These are phyloP conservation scores for Blastomyces emzantsi DNA, from an alignment of 2,329 filamentous ascomycete genomes.

Conservation along the genomic window DNA sequence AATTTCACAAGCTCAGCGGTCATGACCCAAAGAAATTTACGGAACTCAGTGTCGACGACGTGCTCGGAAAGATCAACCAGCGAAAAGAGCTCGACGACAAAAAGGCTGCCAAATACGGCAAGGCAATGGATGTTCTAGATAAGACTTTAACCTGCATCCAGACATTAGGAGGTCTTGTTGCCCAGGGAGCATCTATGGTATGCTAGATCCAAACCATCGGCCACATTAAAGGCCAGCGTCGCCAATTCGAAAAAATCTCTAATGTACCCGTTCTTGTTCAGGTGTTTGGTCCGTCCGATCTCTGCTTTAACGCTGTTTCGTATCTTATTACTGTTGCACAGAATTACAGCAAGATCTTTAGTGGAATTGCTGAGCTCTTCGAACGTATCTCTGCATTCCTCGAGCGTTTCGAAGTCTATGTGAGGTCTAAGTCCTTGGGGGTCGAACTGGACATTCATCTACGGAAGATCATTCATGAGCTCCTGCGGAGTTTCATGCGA, in stretches of 20 bases:
- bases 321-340: conserved; percentile 22
- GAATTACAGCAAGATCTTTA: conserved; percentile 25
- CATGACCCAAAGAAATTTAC: conserved; percentile 17
- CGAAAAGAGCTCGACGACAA: conserved; percentile 21
- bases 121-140: conserved; percentile 19
- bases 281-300: conserved; percentile 22
- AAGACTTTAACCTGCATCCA: conserved; percentile 21
- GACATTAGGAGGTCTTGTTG: conserved; percentile 20
- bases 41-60: conserved; percentile 18
- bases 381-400: conserved; percentile 22
- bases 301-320: conserved; percentile 26
- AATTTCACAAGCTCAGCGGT: conserved; percentile 15
- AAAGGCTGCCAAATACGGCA: conserved; percentile 18
- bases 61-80: conserved; percentile 19
- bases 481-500: conserved; percentile 22
- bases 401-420: conserved; percentile 23
- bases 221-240: neutral
- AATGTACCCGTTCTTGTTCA: neutral
- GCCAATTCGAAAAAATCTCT: neutral
- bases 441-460: conserved; percentile 21
- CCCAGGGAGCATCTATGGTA: conserved; percentile 23
- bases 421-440: conserved; percentile 17
- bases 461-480: conserved; percentile 22
- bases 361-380: conserved; percentile 22
- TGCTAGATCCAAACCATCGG: neutral